Conservation (phyloP, 106 monocot species). For the Acorus gramineus region DNA sequence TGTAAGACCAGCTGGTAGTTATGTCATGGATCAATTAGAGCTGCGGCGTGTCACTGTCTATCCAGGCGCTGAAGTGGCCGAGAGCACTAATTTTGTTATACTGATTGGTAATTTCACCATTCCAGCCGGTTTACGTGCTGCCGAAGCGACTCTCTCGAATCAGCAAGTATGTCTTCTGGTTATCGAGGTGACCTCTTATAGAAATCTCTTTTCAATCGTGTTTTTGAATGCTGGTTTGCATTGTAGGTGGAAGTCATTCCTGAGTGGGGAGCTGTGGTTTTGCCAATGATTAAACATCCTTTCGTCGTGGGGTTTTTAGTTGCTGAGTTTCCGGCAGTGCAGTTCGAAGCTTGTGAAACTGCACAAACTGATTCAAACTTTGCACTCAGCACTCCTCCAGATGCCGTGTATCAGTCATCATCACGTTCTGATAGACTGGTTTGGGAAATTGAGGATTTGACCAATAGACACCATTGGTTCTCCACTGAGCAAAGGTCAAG, state of each 20-base stretch:
- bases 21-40: slow-evolving; percentile 91
- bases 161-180: slow-evolving; percentile 38
- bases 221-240: neutral
- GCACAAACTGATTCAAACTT: slow-evolving; percentile 11
- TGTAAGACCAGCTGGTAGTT: slow-evolving; percentile 97
- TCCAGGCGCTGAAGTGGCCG: slow-evolving; percentile 36
- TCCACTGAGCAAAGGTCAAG: slow-evolving; percentile 43
- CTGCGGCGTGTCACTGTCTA: slow-evolving; percentile 45
- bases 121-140: slow-evolving; percentile 54
- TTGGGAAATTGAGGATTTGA: slow-evolving; percentile 35
- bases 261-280: slow-evolving; percentile 63
- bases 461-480: slow-evolving; percentile 24
- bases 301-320: slow-evolving; percentile 97
- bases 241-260: slow-evolving; percentile 52
- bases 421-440: slow-evolving; percentile 15
- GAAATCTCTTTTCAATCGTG: too few species aligned
- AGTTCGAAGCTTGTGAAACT: slow-evolving; percentile 10
- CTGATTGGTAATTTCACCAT: slow-evolving; percentile 70
- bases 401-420: slow-evolving; percentile 11
- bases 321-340: slow-evolving; percentile 58
- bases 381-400: slow-evolving; percentile 5
- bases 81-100: slow-evolving; percentile 40
- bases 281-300: slow-evolving; percentile 91
- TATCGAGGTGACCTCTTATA: neutral
- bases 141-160: slow-evolving; percentile 57